Base-by-base conservation (phyloP, 2,329 filamentous ascomycete species). In the Fusarium napiforme region DNA sequence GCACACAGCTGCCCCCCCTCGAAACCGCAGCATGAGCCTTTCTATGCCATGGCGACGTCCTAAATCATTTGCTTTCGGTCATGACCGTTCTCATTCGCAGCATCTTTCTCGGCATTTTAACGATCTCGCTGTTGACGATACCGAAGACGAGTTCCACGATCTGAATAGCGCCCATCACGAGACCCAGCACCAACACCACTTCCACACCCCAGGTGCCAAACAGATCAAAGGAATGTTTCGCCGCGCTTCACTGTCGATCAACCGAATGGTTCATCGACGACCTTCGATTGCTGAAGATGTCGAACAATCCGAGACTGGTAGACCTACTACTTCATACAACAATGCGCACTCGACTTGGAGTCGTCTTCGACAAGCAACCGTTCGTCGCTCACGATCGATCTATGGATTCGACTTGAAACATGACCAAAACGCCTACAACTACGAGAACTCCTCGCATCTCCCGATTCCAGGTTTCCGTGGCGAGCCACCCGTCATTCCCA, bases 401-500 rank as follows among this genome's bases (percentile, higher is more conserved):
- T 82, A 86, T 69, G 83, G 84, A n/a, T 79, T 84, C 34, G 82
- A 85, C 30, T 34, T 72, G n/a, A 75, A 74, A 21, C 68, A 79
- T 15, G 78, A 79, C 5, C 64, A 71, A 7, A 52, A 53, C 14
- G 34, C 69, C 15, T 74, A 68, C 69, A 72, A 73, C 32, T 78
- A 79, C 40, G 76, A 80, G 19, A 75, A 78, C 19, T 79, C 82
- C 34, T 67, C 76, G 14, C 72, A 78, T 23, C 63, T 81, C n/a
- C 84, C 85, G 0, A 79, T 88, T 8, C 87, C 88, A 5, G 87
- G 87, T 7, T 81, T 84, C 64, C 85, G 85, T 36, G 82, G 83
- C 37, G 88, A 87, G 64, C 90, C 90, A 9, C 90, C 90, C 1
- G 81, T 90, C 65, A 91, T 92, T 34, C 90, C 90, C 7, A 82